phyloP scores from a whole-genome alignment of 2,329 filamentous ascomycete genomes.

The Colletotrichum musicola region DNA sequence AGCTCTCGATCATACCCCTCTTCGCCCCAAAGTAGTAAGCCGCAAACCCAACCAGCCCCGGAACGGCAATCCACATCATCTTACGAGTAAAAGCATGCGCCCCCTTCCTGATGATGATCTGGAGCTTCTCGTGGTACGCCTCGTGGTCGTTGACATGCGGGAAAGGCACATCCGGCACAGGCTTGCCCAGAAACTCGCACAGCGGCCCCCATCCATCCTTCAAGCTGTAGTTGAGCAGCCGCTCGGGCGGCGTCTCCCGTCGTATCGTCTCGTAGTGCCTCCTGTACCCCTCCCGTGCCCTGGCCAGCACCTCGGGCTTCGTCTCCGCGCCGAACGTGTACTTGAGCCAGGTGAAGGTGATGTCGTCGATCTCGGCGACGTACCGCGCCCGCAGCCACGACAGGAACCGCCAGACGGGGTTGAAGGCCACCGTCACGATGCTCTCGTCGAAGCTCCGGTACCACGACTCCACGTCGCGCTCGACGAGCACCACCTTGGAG shows the following conservation, averaged over 20 bases:
- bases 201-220: conserved; percentile 53
- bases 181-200: conserved; percentile 51
- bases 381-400: conserved; percentile 42
- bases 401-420: conserved; percentile 42
- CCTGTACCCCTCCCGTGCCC: conserved; percentile 18
- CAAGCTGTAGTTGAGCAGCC: conserved; percentile 33
- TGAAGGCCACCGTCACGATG: conserved; percentile 37
- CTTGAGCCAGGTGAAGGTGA: conserved; percentile 42
- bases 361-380: conserved; percentile 38
- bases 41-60: neutral
- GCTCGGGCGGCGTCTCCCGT: conserved; percentile 3
- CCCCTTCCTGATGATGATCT: conserved; percentile 15
- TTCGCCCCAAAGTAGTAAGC: conserved; percentile 4
- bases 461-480: conserved; percentile 46
- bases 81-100: neutral
- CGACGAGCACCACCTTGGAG: conserved; percentile 54
- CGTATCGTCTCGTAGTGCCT: conserved; percentile 31
- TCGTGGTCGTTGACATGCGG: conserved; percentile 38
- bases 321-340: conserved; percentile 40
- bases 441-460: conserved; percentile 46
- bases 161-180: conserved; percentile 45
- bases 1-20: neutral
- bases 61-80: neutral
- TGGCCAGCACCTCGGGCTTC: conserved; percentile 29
- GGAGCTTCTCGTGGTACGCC: conserved; percentile 24